Conservation (phyloP, 441 rosid species). For the Erodium moschatum region DNA sequence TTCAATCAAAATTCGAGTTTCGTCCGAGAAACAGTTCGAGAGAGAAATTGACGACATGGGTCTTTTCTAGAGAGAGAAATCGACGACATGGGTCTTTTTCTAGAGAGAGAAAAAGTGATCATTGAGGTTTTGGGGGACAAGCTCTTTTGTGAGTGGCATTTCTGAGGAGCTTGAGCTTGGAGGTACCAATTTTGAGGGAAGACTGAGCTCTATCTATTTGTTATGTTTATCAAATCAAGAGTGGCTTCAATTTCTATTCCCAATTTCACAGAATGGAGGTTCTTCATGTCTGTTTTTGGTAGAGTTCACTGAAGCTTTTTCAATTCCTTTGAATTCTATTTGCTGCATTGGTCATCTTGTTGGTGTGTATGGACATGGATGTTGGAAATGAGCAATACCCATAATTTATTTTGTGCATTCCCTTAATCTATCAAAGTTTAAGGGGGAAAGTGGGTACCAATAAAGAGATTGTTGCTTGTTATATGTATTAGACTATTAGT, state of each 20-base stretch:
- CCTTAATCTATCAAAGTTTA: neutral
- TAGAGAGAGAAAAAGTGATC: too few relatives aligned
- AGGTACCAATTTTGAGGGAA: too few relatives aligned
- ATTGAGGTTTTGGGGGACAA: too few relatives aligned
- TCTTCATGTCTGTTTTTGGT: neutral
- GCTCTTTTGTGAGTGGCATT: too few relatives aligned
- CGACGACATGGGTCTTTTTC: neutral
- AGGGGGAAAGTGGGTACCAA: neutral
- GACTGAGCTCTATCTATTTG: too few relatives aligned
- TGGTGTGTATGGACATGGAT: neutral
- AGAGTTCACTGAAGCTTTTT: neutral
- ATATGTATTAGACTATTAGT: neutral
- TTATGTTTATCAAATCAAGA: neutral
- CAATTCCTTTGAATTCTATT: neutral
- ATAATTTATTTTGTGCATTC: neutral
- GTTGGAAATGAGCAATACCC: slow-evolving; percentile 6
- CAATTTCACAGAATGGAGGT: slow-evolving; percentile 1
- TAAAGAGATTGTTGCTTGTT: slow-evolving; percentile 10
- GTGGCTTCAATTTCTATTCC: neutral
- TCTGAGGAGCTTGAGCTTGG: too few relatives aligned
- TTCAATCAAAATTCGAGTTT: neutral
- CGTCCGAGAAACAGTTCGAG: neutral
- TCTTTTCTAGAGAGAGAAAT: too few relatives aligned
- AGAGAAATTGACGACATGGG: neutral
- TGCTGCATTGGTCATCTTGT: neutral